Base-by-base conservation (phyloP, 768 basidiomycete species). In the Amanita jacksonii region DNA sequence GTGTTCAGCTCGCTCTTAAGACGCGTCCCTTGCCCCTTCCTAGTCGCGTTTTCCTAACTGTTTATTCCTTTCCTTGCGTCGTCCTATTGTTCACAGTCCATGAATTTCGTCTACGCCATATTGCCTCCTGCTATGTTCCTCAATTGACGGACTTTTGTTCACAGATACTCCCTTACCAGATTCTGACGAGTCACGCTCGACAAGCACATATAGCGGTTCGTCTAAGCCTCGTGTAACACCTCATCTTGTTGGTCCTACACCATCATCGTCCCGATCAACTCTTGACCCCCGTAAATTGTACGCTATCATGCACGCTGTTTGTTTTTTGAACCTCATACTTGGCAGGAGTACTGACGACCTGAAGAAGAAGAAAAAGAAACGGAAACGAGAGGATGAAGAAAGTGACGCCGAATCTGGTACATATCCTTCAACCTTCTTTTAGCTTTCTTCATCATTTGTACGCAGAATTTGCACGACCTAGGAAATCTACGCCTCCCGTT, bases 331-430 rank as follows among this genome's bases (percentile, higher is more conserved):
- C 5, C 48, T 38, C 48, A 31, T 51, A 35, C 47, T 37, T 36
- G 43, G 34, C 31, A 62, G 62, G 32, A 52, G 57, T 22, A 54
- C 60, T 8, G 73, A 78, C 9, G 82, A 84, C 37, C 49, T 67
- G 22, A 84, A 81, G 67, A 84, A 76, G 63, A 85, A 83, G 68
- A 86, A 85, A 66, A 86, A 87, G 65, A 89, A 88, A 57, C 83
- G 86, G 61, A 86, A 84, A 71, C 74, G 82, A 45, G 85, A 85
- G 30, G 67, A 72, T 7, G 77, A 74, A 30, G 79, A 78, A n/a
- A 83, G 81, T 51, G 85, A 87, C 50, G 60, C 66, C 24, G 85
- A 87, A 54, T 68, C 67, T 57, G 75, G 77, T 76, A 60, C 31
- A 28, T 37, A 15, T 10, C 28, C 37, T 46, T 43, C 25, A 8